phyloP scores from a whole-genome alignment of 352 stramenopile species.

The Peronospora farinosa region DNA sequence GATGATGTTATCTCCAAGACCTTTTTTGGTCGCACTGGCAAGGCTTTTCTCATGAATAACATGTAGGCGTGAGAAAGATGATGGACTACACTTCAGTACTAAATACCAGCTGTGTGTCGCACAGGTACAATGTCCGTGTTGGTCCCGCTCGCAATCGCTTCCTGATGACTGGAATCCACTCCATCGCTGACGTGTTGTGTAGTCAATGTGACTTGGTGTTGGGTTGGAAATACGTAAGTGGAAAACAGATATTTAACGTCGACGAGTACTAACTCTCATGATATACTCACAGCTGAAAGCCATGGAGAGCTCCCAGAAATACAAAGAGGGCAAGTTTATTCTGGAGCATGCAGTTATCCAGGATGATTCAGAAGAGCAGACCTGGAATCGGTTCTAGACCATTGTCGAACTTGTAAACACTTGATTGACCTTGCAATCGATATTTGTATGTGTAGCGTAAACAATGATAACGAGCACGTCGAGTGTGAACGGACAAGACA shows the following conservation, averaged over 20 bases:
- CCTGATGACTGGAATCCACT: slow-evolving; percentile 79
- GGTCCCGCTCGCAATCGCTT: slow-evolving; percentile 57
- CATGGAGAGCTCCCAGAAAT: slow-evolving; percentile 76
- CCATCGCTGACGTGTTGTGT: slow-evolving; percentile 64
- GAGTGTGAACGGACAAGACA: slow-evolving; percentile 6
- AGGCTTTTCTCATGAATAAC: slow-evolving; percentile 71
- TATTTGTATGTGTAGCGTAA: slow-evolving; percentile 10
- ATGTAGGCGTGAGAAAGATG: slow-evolving; percentile 32
- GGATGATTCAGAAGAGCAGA: slow-evolving; percentile 51
- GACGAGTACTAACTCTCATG: neutral
- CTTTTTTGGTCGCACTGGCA: slow-evolving; percentile 71
- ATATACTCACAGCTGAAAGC: slow-evolving; percentile 45
- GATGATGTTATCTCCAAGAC: slow-evolving; percentile 74
- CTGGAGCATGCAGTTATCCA: slow-evolving; percentile 72
- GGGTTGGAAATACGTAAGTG: slow-evolving; percentile 79
- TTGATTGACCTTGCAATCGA: neutral
- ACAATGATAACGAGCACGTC: slow-evolving; percentile 11
- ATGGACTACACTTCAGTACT: neutral
- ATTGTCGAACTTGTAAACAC: neutral
- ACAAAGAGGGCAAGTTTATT: slow-evolving; percentile 84
- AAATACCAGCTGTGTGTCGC: slow-evolving; percentile 1
- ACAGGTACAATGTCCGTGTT: slow-evolving; percentile 65
- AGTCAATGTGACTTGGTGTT: slow-evolving; percentile 52
- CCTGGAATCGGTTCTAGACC: slow-evolving; percentile 33
- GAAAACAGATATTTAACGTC: neutral